These are phyloP conservation scores for Saccharomyces paradoxus DNA, from an alignment of 805 yeast species.

Conservation along the genomic window DNA sequence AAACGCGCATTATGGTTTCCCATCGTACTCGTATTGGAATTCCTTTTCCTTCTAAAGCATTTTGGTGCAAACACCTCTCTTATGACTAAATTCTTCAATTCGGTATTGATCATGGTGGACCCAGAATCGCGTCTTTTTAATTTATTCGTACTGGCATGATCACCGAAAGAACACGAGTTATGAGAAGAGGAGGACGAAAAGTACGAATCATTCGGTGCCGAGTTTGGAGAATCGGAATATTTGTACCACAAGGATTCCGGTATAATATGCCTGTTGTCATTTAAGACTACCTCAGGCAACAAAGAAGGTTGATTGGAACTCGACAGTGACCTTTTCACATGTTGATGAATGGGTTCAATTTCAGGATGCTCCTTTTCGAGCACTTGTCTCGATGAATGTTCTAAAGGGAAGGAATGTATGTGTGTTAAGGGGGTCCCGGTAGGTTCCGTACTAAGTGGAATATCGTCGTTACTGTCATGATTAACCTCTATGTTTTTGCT, in stretches of 20 bases:
- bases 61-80: conserved; percentile 54
- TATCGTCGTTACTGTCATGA: conserved; percentile 8
- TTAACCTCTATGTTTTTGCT: conserved; percentile 7
- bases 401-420: conserved; percentile 15
- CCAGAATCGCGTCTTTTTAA: conserved; percentile 20
- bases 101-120: conserved; percentile 62
- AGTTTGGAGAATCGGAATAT: conserved; percentile 39
- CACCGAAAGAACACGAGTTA: not conserved
- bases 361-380: not conserved
- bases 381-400: conserved; percentile 8
- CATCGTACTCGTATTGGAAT: not conserved
- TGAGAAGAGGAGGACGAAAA: conserved; percentile 4
- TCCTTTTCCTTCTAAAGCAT: conserved; percentile 2
- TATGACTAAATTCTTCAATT: conserved; percentile 60
- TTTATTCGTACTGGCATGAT: not conserved
- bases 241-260: conserved; percentile 71
- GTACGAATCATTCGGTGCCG: conserved; percentile 26
- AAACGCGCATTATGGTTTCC: not conserved
- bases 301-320: conserved; percentile 31
- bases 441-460: not conserved
- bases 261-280: conserved; percentile 86
- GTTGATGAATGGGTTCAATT: not conserved
- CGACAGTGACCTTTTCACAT: not conserved
- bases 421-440: conserved; percentile 11
- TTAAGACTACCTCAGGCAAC: conserved; percentile 66